Conservation (phyloP, 306 rosid genomes). For the Biancaea sappan region DNA sequence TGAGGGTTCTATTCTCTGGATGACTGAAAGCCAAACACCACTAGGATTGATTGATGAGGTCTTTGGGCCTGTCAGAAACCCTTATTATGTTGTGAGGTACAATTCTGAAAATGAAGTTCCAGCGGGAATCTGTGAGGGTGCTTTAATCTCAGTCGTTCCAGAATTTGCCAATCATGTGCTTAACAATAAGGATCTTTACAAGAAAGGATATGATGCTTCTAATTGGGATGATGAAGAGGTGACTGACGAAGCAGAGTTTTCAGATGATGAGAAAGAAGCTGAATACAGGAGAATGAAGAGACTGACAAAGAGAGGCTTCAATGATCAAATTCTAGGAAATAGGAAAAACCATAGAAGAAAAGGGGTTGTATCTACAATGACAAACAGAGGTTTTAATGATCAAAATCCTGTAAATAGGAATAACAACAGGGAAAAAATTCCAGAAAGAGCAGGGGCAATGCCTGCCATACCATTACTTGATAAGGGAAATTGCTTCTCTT, state of each 20-base stretch:
- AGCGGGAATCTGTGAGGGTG: slow-evolving; percentile 52
- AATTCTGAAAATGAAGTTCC: slow-evolving; percentile 88
- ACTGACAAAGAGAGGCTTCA: slow-evolving; percentile 58
- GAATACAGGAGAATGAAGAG: slow-evolving; percentile 65
- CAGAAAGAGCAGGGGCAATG: slow-evolving; percentile 26
- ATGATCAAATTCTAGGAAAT: slow-evolving; percentile 53
- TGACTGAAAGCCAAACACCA: slow-evolving; percentile 68
- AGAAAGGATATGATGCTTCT: slow-evolving; percentile 94
- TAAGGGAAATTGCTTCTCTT: slow-evolving; percentile 37
- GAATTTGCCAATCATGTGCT: slow-evolving; percentile 84
- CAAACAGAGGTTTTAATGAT: slow-evolving; percentile 63
- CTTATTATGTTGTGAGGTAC: slow-evolving; percentile 77
- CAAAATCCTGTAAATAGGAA: slow-evolving; percentile 52
- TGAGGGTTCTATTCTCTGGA: slow-evolving; percentile 92
- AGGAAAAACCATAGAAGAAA: slow-evolving; percentile 49
- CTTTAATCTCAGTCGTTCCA: slow-evolving; percentile 68
- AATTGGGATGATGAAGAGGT: slow-evolving; percentile 85
- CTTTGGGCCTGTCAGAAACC: slow-evolving; percentile 90
- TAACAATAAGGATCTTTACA: slow-evolving; percentile 66
- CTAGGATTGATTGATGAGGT: slow-evolving; percentile 87
- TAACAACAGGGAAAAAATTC: slow-evolving; percentile 43
- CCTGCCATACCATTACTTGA: slow-evolving; percentile 37
- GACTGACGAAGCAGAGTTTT: slow-evolving; percentile 74
- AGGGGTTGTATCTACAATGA: too few species aligned
- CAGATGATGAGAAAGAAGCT: slow-evolving; percentile 94